Evolutionary conservation across 2,329 filamentous ascomycete genomes (phyloP), one percentile per base, ranked within the genome.

Genomic region (Nemania sp.): DNA sequence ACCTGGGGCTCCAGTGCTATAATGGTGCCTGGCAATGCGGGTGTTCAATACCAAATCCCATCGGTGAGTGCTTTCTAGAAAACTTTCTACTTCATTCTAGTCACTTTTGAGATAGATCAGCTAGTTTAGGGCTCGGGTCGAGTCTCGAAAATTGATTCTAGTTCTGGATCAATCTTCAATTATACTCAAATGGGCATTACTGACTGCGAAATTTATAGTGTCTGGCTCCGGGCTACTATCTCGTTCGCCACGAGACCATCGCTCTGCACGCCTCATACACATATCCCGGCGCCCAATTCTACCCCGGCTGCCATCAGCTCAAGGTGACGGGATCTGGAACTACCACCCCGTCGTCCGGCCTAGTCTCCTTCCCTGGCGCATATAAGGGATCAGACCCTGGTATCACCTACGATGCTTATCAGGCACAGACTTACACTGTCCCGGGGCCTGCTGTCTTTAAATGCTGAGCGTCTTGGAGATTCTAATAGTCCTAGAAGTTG

Each of bases 161-260:
- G n/a, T n/a, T n/a, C n/a, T n/a, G n/a, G n/a, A n/a, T n/a, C n/a
- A n/a, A n/a, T n/a, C n/a, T n/a, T n/a, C n/a, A n/a, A n/a, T n/a
- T n/a, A n/a, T n/a, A n/a, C n/a, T n/a, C n/a, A n/a, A n/a, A n/a
- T n/a, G n/a, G n/a, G n/a, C n/a, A n/a, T n/a, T n/a, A n/a, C n/a
- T n/a, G n/a, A n/a, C n/a, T n/a, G n/a, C n/a, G n/a, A n/a, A n/a
- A n/a, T n/a, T n/a, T n/a, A n/a, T n/a, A n/a, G 12, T 81, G 77
- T 68, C 71, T 83, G 33, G 70, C 74, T 37, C 68, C 75, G 0
- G 80, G 80, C 1, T 79, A 79, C 72, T 83, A 83, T 67, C 77
- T 83, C 49, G 79, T 83, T 20, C 78, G 80, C 43, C 80, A 83
- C 61, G 80, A 83, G 66, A 76, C 80, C 62, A 77, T 82, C 55